Conservation (phyloP, 192 early-diverging fungal species). For the Podila clonocystis region DNA sequence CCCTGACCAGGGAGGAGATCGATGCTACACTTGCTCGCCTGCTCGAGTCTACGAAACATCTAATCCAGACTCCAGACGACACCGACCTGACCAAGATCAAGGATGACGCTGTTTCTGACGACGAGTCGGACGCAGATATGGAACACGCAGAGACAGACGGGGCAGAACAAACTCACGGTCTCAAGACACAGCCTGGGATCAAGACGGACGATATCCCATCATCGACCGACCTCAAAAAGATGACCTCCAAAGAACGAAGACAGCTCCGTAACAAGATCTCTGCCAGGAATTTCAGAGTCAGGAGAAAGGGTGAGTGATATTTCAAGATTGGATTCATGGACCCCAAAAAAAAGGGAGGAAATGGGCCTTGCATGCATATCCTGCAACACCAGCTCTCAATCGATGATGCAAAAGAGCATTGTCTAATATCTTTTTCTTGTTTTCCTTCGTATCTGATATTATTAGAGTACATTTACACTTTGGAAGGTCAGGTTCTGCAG, state of each 20-base stretch:
- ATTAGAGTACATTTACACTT: constrained; percentile 44
- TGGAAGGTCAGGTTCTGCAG: constrained; percentile 45
- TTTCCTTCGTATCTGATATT: background rate
- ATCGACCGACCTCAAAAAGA: constrained; percentile 66
- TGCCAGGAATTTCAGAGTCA: constrained; percentile 84
- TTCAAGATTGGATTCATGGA: background rate
- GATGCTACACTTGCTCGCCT: constrained; percentile 38
- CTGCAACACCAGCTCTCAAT: background rate
- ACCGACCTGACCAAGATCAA: constrained; percentile 19
- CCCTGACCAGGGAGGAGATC: constrained; percentile 39
- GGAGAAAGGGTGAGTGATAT: constrained; percentile 74
- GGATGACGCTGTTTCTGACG: constrained; percentile 39
- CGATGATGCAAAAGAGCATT: background rate
- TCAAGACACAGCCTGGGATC: constrained; percentile 52
- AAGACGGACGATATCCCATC: constrained; percentile 52
- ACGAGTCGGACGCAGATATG: constrained; percentile 38
- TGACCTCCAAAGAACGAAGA: constrained; percentile 80
- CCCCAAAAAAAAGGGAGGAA: background rate
- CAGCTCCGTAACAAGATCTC: constrained; percentile 91
- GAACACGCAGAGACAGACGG: constrained; percentile 11
- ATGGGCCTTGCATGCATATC: background rate
- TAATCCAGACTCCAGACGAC: constrained; percentile 21
- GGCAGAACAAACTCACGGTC: constrained; percentile 33
- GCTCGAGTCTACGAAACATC: constrained; percentile 43
- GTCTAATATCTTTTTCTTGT: background rate